A percentile compares a stretch with the other conserved stretches of the same genome.
These are phyloP conservation scores for Spergularia marina DNA, from an alignment of 148 eudicot genomes.

Conservation along the genomic window DNA sequence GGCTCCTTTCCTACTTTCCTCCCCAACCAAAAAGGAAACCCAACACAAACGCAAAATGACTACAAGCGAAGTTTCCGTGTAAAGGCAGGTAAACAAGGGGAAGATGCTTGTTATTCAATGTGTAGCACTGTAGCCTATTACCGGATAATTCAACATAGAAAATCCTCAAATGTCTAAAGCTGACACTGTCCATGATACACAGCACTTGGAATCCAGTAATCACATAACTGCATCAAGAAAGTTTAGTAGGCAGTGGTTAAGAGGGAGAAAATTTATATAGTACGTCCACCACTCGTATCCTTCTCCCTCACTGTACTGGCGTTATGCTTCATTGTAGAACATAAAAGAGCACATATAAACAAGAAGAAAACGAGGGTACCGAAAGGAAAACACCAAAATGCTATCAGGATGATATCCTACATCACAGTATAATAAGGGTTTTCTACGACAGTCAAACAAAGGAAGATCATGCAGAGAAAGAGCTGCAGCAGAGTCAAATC, in stretches of 20 bases:
- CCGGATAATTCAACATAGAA: constrained; percentile 13
- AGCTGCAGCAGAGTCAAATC: constrained; percentile 12
- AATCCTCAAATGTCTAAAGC: constrained; percentile 3
- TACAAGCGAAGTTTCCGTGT: constrained; percentile 12
- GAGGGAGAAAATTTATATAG: too few species aligned
- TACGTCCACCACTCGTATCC: background rate
- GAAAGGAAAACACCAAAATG: background rate
- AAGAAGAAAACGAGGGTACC: constrained; percentile 1
- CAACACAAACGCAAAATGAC: constrained; percentile 3
- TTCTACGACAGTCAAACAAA: background rate
- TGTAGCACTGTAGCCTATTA: background rate
- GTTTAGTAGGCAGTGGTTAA: too few species aligned
- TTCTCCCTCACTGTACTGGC: background rate
- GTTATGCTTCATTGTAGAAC: background rate
- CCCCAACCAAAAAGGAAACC: constrained; percentile 4
- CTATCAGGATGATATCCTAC: background rate
- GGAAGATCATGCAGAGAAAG: background rate
- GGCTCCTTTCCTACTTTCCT: constrained; percentile 15
- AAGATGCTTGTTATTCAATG: constrained; percentile 21
- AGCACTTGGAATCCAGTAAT: constrained; percentile 10
- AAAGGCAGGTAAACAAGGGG: constrained; percentile 23
- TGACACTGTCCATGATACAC: background rate
- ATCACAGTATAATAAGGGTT: background rate
- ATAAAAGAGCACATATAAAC: background rate
- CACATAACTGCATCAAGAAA: background rate